phyloP scores from a whole-genome alignment of 1,139 yeast species.

The Wickerhamiella infanticola region DNA sequence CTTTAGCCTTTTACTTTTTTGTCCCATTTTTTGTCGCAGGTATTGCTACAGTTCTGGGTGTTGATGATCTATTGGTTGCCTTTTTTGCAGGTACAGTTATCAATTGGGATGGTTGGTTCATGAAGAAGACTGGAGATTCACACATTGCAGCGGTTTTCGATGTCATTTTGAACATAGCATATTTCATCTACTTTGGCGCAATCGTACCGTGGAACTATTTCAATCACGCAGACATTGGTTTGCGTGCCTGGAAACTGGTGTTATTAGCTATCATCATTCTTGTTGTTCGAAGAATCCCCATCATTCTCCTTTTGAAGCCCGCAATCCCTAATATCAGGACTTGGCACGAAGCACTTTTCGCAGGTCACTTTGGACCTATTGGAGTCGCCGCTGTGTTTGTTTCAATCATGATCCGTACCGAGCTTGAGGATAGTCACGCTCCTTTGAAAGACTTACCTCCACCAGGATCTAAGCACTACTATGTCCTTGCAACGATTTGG shows the following conservation, averaged over 20 bases:
- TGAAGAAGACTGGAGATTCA: conserved; percentile 70
- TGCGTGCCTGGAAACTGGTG: conserved; percentile 65
- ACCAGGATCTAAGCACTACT: conserved; percentile 40
- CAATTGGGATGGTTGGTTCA: conserved; percentile 90
- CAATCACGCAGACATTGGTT: conserved; percentile 47
- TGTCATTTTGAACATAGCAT: conserved; percentile 52
- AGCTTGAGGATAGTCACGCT: conserved; percentile 50
- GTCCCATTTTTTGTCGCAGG: conserved; percentile 77
- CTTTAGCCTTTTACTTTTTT: conserved; percentile 75
- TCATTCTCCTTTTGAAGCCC: conserved; percentile 56
- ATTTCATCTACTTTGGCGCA: conserved; percentile 80
- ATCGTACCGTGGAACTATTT: conserved; percentile 77
- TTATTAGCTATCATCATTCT: conserved; percentile 63
- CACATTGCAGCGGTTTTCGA: conserved; percentile 86
- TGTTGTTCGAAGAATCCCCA: conserved; percentile 67
- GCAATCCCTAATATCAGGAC: conserved; percentile 77
- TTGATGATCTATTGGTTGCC: conserved; percentile 73
- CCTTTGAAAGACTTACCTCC: conserved; percentile 41
- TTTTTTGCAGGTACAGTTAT: conserved; percentile 88
- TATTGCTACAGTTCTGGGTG: conserved; percentile 72
- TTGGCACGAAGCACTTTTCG: conserved; percentile 85
- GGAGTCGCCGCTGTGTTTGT: conserved; percentile 92
- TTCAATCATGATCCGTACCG: conserved; percentile 62
- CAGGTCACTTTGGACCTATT: conserved; percentile 94
- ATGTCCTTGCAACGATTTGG: conserved; percentile 66